A percentile compares a stretch with the other conserved stretches of the same genome.
phyloP scores from a whole-genome alignment of 495 filamentous ascomycete genomes.

The Pyrenopolyporus hunteri region DNA sequence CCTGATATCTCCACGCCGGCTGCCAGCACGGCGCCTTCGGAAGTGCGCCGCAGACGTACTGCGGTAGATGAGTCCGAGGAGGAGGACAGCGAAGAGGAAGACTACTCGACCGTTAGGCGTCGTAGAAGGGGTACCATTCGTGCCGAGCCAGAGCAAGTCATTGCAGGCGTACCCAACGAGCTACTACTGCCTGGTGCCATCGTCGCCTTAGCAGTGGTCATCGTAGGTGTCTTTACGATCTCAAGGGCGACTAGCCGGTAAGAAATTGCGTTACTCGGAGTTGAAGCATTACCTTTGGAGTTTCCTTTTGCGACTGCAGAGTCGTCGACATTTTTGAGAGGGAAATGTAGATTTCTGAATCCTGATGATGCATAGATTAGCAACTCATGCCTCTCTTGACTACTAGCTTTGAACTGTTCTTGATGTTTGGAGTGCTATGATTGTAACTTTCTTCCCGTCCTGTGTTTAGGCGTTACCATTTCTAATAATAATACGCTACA shows the following conservation, averaged over 20 bases:
- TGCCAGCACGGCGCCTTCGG: conserved; percentile 55
- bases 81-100: conserved; percentile 68
- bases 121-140: conserved; percentile 45
- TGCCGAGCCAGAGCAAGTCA: conserved; percentile 69
- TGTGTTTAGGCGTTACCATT: background rate
- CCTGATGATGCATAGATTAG: conserved; percentile 17
- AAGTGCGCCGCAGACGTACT: conserved; percentile 60
- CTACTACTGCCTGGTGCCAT: conserved; percentile 91
- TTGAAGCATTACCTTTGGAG: conserved; percentile 7
- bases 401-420: background rate
- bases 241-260: conserved; percentile 74
- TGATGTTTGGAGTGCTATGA: background rate
- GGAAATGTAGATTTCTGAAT: conserved; percentile 27
- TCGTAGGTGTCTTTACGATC: conserved; percentile 91
- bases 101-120: conserved; percentile 54
- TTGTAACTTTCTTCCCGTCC: background rate
- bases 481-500: background rate
- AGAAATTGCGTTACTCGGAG: conserved; percentile 26
- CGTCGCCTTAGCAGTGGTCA: conserved; percentile 91
- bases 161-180: conserved; percentile 94
- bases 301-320: conserved; percentile 6
- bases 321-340: conserved; percentile 9
- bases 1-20: conserved; percentile 64
- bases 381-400: background rate
- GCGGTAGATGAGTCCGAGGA: conserved; percentile 53